phyloP scores from a whole-genome alignment of 306 rosid genomes.

The Pueraria montana region DNA sequence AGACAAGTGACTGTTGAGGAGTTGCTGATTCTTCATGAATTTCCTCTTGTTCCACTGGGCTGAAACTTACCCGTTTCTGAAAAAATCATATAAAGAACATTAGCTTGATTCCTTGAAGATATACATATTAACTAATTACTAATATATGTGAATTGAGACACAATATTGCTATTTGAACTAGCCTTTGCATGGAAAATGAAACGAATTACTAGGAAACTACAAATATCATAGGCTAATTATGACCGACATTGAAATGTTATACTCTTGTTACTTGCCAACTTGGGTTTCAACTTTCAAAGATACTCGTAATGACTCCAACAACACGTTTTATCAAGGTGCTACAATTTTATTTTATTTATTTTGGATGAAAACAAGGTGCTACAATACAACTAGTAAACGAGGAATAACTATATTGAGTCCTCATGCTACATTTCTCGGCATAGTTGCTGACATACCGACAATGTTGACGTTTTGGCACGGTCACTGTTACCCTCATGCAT shows the following conservation, averaged over 20 bases:
- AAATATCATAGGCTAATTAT: constrained; percentile 1
- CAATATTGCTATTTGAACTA: neutral
- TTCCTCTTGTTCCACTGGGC: constrained; percentile 57
- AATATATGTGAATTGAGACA: neutral
- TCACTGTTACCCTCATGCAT: constrained; percentile 13
- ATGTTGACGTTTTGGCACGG: neutral
- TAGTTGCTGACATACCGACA: neutral
- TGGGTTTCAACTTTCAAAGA: neutral
- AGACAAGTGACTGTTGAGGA: constrained; percentile 20
- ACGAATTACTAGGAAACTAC: neutral
- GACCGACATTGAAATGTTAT: neutral
- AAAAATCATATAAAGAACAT: constrained; percentile 27
- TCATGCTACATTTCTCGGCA: neutral
- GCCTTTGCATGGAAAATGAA: constrained; percentile 25
- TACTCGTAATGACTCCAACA: neutral
- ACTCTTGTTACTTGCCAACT: constrained; percentile 1
- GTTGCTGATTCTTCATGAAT: constrained; percentile 45
- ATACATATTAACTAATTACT: neutral
- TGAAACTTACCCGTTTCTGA: constrained; percentile 78
- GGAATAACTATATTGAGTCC: neutral
- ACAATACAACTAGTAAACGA: neutral
- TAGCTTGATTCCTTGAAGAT: neutral
- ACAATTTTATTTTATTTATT: too few relatives aligned
- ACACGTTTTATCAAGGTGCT: neutral
- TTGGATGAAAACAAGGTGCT: too few relatives aligned